phyloP scores from a whole-genome alignment of 2,329 filamentous ascomycete species.

The Penicillium sp. region DNA sequence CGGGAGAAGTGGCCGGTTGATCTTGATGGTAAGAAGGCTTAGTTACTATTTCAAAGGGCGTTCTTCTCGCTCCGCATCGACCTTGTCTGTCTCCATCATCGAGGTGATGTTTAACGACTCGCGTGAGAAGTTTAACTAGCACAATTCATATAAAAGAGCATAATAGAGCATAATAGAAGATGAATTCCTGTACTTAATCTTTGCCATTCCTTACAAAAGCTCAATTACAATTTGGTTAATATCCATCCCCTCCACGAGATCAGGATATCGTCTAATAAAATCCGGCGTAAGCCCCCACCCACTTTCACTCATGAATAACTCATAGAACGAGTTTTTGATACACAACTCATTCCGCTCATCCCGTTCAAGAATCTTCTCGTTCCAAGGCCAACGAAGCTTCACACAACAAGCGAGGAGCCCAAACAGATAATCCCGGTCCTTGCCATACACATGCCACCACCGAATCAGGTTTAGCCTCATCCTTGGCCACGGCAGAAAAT shows the following conservation, averaged over 20 bases:
- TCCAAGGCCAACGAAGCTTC: conserved; percentile 29
- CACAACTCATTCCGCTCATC: conserved; percentile 19
- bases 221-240: conserved; percentile 11
- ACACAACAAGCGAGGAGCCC: conserved; percentile 21
- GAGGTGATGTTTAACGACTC: neutral
- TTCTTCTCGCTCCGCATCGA: neutral
- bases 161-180: neutral
- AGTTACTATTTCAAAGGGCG: neutral
- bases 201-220: neutral
- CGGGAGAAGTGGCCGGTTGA: conserved; percentile 15
- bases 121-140: neutral
- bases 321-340: conserved; percentile 17
- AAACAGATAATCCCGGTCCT: conserved; percentile 14
- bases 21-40: conserved; percentile 5
- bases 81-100: neutral
- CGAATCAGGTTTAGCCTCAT: conserved; percentile 25
- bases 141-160: neutral
- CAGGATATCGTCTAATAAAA: conserved; percentile 24
- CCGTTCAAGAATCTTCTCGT: conserved; percentile 22
- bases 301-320: conserved; percentile 20
- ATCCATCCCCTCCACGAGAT: conserved; percentile 22
- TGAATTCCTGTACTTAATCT: neutral
- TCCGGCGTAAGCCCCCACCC: conserved; percentile 28
- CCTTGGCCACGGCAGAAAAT: conserved; percentile 25
- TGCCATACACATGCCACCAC: conserved; percentile 20